Conservation (phyloP, 192 early-diverging fungal species). For the Piromyces sp. region DNA sequence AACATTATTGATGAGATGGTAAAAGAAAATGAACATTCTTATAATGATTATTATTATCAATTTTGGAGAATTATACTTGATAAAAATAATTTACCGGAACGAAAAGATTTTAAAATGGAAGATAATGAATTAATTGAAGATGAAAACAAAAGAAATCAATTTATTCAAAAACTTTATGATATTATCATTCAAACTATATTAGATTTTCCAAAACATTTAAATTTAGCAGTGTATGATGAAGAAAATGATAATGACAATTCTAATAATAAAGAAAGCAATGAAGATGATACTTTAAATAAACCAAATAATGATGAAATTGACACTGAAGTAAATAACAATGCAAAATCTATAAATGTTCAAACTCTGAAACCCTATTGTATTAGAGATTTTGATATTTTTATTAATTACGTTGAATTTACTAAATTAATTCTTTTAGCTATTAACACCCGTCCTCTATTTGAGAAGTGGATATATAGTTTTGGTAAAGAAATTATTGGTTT, state of each 20-base stretch:
- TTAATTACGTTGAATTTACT: slow-evolving; percentile 48
- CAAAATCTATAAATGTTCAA: slow-evolving; percentile 23
- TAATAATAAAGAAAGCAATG: not conserved
- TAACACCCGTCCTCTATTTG: slow-evolving; percentile 19
- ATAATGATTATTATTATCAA: not conserved
- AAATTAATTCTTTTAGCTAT: slow-evolving; percentile 20
- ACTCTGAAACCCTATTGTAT: slow-evolving; percentile 30
- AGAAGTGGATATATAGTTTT: slow-evolving; percentile 36
- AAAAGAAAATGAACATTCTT: not conserved
- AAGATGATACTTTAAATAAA: slow-evolving; percentile 13
- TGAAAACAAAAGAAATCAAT: not conserved
- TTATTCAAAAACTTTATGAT: not conserved
- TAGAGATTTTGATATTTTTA: slow-evolving; percentile 48
- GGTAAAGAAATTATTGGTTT: slow-evolving; percentile 28
- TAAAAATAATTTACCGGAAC: not conserved
- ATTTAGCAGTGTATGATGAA: not conserved
- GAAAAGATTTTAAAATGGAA: not conserved
- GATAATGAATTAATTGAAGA: not conserved
- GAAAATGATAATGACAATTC: not conserved
- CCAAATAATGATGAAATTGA: not conserved
- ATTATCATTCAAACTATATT: not conserved
- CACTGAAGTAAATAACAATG: not conserved
- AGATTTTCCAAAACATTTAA: not conserved
- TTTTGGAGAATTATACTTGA: not conserved
- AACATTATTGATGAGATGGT: not conserved